These are phyloP conservation scores for Corynespora cassiicola DNA, from an alignment of 2,329 filamentous ascomycete genomes.

Conservation along the genomic window DNA sequence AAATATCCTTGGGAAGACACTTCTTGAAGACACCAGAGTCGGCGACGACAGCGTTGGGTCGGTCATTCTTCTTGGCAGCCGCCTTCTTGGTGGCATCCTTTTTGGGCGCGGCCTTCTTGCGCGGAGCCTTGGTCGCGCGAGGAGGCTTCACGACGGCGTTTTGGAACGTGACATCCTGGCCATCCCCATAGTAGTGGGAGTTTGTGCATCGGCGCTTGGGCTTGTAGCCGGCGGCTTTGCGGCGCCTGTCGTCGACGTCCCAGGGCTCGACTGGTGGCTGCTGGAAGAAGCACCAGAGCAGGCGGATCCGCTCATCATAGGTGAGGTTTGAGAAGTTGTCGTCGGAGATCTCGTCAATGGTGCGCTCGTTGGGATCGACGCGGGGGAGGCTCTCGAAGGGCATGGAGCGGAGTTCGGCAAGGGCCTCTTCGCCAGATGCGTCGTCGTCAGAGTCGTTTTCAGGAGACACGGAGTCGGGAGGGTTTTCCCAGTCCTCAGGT, in stretches of 20 bases:
- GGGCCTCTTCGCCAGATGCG: too few species aligned
- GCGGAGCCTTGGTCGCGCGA: not conserved
- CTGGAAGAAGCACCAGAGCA: slow-evolving; percentile 25
- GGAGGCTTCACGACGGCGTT: not conserved
- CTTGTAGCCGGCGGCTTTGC: not conserved
- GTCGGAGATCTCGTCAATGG: slow-evolving; percentile 16
- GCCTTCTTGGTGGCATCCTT: not conserved
- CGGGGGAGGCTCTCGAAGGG: not conserved
- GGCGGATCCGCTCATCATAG: slow-evolving; percentile 19
- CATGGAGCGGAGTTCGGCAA: not conserved
- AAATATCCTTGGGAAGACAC: too few species aligned
- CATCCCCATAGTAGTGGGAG: not conserved
- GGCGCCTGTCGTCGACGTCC: slow-evolving; percentile 6
- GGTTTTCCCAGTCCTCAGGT: too few species aligned
- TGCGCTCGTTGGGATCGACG: too few species aligned
- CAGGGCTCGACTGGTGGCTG: slow-evolving; percentile 24
- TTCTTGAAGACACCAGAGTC: too few species aligned
- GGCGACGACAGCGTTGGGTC: not conserved
- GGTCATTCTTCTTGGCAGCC: not conserved
- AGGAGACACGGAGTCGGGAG: too few species aligned
- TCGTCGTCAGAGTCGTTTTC: too few species aligned
- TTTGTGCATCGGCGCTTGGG: not conserved
- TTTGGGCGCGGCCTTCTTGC: not conserved
- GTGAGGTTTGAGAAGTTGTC: slow-evolving; percentile 15
- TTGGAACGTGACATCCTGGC: not conserved